Conservation (phyloP, 495 filamentous ascomycete genomes). For the Podospora pseudopauciseta region DNA sequence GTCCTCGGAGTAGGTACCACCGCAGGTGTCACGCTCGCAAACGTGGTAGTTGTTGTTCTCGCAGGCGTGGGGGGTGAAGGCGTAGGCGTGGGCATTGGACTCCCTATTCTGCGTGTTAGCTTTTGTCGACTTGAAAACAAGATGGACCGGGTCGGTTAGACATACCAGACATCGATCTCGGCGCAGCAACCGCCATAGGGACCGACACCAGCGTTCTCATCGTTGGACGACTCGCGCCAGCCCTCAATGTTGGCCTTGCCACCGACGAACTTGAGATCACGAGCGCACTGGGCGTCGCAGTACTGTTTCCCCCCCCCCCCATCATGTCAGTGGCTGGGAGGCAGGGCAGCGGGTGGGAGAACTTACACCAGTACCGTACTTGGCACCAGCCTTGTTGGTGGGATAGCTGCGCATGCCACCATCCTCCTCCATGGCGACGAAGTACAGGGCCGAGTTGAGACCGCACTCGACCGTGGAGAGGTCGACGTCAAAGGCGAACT, state of each 20-base stretch:
- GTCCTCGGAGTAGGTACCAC: constrained; percentile 51
- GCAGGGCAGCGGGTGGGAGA: too few species aligned
- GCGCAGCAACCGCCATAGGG: constrained; percentile 60
- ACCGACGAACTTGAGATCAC: constrained; percentile 51
- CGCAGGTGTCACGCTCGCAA: constrained; percentile 50
- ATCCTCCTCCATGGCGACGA: constrained; percentile 56
- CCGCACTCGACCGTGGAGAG: constrained; percentile 51
- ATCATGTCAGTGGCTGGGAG: background rate
- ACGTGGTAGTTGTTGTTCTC: constrained; percentile 54
- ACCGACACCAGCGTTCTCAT: constrained; percentile 50
- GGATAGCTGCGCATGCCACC: constrained; percentile 51
- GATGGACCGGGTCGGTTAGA: background rate
- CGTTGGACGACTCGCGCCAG: constrained; percentile 41
- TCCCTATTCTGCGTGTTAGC: constrained; percentile 36
- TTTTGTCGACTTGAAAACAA: background rate
- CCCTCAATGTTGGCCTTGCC: constrained; percentile 59
- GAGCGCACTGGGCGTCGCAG: constrained; percentile 57
- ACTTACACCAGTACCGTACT: constrained; percentile 53
- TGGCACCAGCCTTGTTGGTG: constrained; percentile 56
- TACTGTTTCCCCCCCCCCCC: constrained; percentile 29
- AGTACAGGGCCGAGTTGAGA: constrained; percentile 57
- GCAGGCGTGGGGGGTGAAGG: constrained; percentile 67
- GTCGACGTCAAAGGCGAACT: constrained; percentile 61
- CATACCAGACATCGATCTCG: constrained; percentile 64
- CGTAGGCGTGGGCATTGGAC: constrained; percentile 62